phyloP scores from a whole-genome alignment of 805 yeast genomes.

The Candida stauntonica region DNA sequence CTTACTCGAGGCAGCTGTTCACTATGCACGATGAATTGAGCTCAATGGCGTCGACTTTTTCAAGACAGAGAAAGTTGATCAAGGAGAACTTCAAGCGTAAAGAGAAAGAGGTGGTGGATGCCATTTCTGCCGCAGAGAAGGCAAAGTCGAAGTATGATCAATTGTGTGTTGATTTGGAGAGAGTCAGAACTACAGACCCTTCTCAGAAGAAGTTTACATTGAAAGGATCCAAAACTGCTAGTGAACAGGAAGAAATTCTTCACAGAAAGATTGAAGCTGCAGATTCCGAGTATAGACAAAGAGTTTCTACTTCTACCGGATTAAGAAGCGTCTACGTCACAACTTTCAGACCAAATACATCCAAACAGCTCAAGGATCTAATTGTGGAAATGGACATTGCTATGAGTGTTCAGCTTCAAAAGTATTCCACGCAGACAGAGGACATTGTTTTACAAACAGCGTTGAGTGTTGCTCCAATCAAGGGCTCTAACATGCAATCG shows the following conservation, averaged over 20 bases:
- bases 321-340: slow-evolving; percentile 68
- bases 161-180: slow-evolving; percentile 82
- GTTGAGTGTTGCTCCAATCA: slow-evolving; percentile 72
- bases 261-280: slow-evolving; percentile 76
- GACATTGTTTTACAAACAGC: slow-evolving; percentile 81
- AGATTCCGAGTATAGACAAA: slow-evolving; percentile 79
- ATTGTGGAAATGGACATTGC: slow-evolving; percentile 89
- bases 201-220: slow-evolving; percentile 77
- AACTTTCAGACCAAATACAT: slow-evolving; percentile 72
- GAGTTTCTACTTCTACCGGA: slow-evolving; percentile 67
- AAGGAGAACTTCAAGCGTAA: slow-evolving; percentile 80
- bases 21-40: slow-evolving; percentile 82
- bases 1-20: slow-evolving; percentile 74
- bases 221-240: slow-evolving; percentile 71
- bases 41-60: slow-evolving; percentile 65
- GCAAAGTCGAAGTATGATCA: slow-evolving; percentile 75
- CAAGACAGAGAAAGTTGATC: slow-evolving; percentile 65
- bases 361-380: slow-evolving; percentile 66
- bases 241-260: slow-evolving; percentile 86
- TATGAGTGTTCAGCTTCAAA: slow-evolving; percentile 79
- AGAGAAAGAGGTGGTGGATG: slow-evolving; percentile 82
- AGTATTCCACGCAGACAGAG: slow-evolving; percentile 85
- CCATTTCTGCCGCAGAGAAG: slow-evolving; percentile 82
- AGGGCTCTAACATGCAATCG: slow-evolving; percentile 48
- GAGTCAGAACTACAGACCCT: slow-evolving; percentile 76